These are phyloP conservation scores for Casuarina glauca DNA, from an alignment of 306 rosid species.

Conservation along the genomic window DNA sequence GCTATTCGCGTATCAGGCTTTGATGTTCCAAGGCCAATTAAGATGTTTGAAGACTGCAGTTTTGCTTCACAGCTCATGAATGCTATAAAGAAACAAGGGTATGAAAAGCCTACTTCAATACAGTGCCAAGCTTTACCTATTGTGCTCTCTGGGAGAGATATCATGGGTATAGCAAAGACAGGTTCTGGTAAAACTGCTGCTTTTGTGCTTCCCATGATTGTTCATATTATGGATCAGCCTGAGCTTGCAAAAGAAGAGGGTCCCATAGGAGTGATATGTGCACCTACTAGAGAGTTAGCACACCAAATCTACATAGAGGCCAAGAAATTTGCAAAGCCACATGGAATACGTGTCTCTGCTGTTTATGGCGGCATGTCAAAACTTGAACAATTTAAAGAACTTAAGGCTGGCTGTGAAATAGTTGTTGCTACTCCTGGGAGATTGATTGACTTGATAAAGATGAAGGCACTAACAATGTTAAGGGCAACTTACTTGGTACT, in stretches of 20 bases:
- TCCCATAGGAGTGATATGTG: conserved; percentile 97
- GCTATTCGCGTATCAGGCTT: conserved; percentile 90
- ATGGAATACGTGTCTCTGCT: conserved; percentile 81
- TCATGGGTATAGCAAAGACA: conserved; percentile 94
- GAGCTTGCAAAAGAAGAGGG: conserved; percentile 98
- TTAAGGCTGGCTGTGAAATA: conserved; percentile 96
- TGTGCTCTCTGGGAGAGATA: conserved; percentile 89
- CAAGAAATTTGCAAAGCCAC: conserved; percentile 80
- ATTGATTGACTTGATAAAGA: conserved; percentile 86
- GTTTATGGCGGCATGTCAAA: conserved; percentile 99
- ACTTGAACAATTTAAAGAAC: conserved; percentile 94
- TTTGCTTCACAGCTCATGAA: conserved; percentile 80
- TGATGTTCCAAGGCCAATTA: conserved; percentile 86
- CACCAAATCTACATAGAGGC: conserved; percentile 89
- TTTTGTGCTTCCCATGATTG: conserved; percentile 97
- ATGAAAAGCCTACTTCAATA: conserved; percentile 87
- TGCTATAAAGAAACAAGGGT: conserved; percentile 87
- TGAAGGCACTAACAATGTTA: conserved; percentile 86
- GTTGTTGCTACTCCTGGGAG: conserved; percentile 98
- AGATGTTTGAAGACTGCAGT: conserved; percentile 78
- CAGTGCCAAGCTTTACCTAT: conserved; percentile 91
- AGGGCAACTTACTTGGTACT: conserved; percentile 92
- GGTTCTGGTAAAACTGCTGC: conserved; percentile 99
- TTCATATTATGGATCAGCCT: conserved; percentile 97
- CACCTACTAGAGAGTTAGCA: conserved; percentile 95